These are phyloP conservation scores for Mucor mucedo DNA, from an alignment of 371 early-diverging fungal species.

Conservation along the genomic window DNA sequence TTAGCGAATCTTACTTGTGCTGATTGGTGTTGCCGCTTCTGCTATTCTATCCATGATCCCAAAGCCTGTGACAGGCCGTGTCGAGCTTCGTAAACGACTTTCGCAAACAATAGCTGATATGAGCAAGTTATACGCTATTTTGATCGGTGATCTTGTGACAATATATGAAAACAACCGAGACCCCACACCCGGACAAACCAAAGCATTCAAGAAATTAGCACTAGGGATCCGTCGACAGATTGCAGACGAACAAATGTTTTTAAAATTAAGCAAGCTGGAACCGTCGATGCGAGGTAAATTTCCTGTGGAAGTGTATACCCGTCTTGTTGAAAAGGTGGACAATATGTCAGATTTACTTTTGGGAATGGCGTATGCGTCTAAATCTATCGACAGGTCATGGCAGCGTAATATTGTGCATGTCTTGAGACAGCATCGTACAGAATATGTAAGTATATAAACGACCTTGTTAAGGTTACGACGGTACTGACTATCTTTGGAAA, in stretches of 20 bases:
- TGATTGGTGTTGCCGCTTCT: constrained; percentile 45
- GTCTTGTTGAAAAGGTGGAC: constrained; percentile 43
- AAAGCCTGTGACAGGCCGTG: constrained; percentile 41
- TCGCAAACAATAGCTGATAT: constrained; percentile 48
- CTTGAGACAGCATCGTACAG: constrained; percentile 33
- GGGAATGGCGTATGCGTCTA: constrained; percentile 41
- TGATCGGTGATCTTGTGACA: constrained; percentile 25
- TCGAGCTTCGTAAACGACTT: constrained; percentile 49
- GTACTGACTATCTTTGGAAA: not conserved
- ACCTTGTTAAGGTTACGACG: not conserved
- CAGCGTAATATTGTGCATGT: constrained; percentile 29
- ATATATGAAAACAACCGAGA: constrained; percentile 8
- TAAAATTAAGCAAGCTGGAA: constrained; percentile 37
- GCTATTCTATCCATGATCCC: constrained; percentile 44
- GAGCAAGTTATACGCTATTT: constrained; percentile 41
- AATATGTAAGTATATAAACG: constrained; percentile 40
- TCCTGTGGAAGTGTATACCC: constrained; percentile 35
- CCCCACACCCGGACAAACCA: constrained; percentile 30
- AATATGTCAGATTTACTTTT: constrained; percentile 47
- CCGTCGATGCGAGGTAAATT: constrained; percentile 53
- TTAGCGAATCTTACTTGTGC: constrained; percentile 46
- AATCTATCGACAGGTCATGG: constrained; percentile 31
- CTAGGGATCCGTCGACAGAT: constrained; percentile 47
- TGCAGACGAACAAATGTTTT: constrained; percentile 42
- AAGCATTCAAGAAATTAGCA: constrained; percentile 41